Conservation (phyloP, 2,329 filamentous ascomycete genomes). For the Pseudogymnoascus destructans region DNA sequence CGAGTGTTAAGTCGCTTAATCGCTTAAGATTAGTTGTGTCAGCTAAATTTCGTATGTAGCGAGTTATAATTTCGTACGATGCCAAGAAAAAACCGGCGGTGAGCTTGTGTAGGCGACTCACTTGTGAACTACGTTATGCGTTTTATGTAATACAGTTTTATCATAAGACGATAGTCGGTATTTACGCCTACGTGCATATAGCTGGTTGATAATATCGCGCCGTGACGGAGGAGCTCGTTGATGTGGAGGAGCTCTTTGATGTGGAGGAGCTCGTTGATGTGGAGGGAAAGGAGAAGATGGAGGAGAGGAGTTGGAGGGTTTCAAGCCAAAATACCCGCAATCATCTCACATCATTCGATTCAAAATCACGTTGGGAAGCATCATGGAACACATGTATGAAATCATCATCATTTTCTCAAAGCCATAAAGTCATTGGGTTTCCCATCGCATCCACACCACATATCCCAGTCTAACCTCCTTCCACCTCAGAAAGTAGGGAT, state of each 20-base stretch:
- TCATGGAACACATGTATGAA: neutral
- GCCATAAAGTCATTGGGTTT: neutral
- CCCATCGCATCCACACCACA: neutral
- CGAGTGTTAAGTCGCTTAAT: no score
- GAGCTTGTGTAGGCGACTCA: no score
- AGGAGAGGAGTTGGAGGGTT: neutral
- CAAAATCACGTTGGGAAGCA: neutral
- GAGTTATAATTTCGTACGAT: no score
- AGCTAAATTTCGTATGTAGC: no score
- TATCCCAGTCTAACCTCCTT: neutral
- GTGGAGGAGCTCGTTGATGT: neutral
- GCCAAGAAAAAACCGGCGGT: no score
- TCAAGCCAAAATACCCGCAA: neutral
- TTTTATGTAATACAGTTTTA: neutral
- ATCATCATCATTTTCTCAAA: neutral
- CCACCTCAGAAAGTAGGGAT: neutral
- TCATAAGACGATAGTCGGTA: neutral
- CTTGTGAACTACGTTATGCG: no score
- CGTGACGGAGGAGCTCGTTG: neutral
- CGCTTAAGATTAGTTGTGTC: no score
- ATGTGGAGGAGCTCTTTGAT: no score
- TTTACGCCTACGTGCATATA: neutral
- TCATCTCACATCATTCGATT: neutral
- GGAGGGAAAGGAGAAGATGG: neutral
- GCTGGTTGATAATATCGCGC: neutral